Evolutionary conservation across 148 eudicot species (phyloP).

Genomic region (Dysphania ambrosioides): DNA sequence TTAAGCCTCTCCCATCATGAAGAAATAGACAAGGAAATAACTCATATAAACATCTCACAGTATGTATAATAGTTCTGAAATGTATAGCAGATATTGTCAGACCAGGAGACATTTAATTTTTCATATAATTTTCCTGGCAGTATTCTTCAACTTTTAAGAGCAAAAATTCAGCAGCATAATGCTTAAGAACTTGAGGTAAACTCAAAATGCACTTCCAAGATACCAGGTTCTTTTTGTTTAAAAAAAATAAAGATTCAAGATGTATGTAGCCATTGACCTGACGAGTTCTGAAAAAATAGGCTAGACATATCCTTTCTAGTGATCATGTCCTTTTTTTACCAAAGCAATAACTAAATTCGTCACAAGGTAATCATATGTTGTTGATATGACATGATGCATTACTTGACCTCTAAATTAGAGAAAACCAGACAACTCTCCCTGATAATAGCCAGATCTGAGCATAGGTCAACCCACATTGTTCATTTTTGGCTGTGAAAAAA

Average conservation of each 20-base stretch:
- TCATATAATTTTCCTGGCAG: too few relatives aligned
- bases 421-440: too few relatives aligned
- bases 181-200: background rate
- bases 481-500: too few relatives aligned
- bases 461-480: too few relatives aligned
- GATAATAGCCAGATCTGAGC: too few relatives aligned
- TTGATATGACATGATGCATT: too few relatives aligned
- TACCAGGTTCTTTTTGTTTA: too few relatives aligned
- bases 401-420: too few relatives aligned
- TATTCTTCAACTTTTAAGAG: background rate
- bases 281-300: background rate
- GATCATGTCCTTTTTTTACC: background rate
- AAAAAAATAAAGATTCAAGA: background rate
- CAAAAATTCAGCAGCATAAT: background rate
- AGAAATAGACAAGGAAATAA: background rate
- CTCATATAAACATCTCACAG: background rate
- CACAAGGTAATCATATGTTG: too few relatives aligned
- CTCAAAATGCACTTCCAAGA: background rate
- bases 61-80: background rate
- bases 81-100: constrained; percentile 2
- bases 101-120: too few relatives aligned
- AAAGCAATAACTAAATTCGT: background rate
- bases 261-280: background rate
- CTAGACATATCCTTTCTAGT: background rate
- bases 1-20: background rate